Conservation (phyloP, 2,329 filamentous ascomycete genomes). For the Xylariaceae sp. region DNA sequence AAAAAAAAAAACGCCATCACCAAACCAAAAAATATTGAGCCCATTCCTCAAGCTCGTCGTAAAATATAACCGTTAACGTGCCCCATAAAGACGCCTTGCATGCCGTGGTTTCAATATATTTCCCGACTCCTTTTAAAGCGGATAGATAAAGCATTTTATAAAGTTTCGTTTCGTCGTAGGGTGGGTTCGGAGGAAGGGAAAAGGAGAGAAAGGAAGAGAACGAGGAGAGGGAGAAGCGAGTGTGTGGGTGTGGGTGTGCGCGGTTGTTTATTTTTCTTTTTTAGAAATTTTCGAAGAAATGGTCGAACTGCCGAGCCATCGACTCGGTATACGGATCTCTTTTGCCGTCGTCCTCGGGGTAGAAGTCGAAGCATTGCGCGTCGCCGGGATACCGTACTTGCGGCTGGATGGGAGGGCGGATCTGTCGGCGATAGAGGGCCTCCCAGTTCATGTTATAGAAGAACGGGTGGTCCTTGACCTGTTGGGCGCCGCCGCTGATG, state of each 20-base stretch:
- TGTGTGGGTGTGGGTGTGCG: no score
- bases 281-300: constrained; percentile 66
- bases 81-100: background rate
- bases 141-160: background rate
- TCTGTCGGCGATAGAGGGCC: constrained; percentile 58
- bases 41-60: background rate
- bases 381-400: constrained; percentile 67
- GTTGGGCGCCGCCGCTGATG: constrained; percentile 64
- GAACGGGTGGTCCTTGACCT: constrained; percentile 72
- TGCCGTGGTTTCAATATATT: background rate
- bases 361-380: constrained; percentile 75
- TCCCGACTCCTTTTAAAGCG: background rate
- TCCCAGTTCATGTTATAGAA: constrained; percentile 72
- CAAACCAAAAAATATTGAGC: background rate
- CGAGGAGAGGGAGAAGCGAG: no score
- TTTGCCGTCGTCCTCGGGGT: constrained; percentile 67
- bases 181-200: no score
- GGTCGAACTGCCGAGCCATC: constrained; percentile 63
- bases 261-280: no score
- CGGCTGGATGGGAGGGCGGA: constrained; percentile 68
- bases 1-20: background rate
- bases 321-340: constrained; percentile 64
- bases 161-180: constrained; percentile 11
- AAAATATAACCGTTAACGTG: background rate
- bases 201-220: no score